phyloP scores from a whole-genome alignment of 2,329 filamentous ascomycete species.

The Ophiostoma sp. region DNA sequence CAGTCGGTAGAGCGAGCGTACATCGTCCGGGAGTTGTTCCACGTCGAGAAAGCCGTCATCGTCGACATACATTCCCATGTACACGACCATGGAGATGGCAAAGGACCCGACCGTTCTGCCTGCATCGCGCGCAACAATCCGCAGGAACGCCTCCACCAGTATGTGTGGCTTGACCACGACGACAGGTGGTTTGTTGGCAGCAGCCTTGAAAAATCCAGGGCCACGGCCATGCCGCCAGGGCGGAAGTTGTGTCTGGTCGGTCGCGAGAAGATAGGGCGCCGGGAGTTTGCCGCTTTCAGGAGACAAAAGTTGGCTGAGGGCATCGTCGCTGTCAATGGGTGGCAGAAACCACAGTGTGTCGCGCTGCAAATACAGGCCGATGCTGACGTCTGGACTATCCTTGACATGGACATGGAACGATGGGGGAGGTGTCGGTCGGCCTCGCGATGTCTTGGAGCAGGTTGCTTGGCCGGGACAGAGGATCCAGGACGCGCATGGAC shows the following conservation, averaged over 20 bases:
- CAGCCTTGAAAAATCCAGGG: slow-evolving; percentile 25
- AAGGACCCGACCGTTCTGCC: slow-evolving; percentile 27
- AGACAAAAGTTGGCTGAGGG: slow-evolving; percentile 17
- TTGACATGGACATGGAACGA: slow-evolving; percentile 17
- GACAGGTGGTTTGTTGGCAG: slow-evolving; percentile 14
- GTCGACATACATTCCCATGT: slow-evolving; percentile 31
- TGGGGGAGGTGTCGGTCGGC: slow-evolving; percentile 16
- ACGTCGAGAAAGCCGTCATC: slow-evolving; percentile 29
- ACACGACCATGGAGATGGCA: slow-evolving; percentile 29
- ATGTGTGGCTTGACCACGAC: slow-evolving; percentile 29
- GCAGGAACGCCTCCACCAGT: slow-evolving; percentile 30
- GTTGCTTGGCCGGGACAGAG: background rate
- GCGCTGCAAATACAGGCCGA: slow-evolving; percentile 29
- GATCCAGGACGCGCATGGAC: background rate
- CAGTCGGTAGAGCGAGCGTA: too few relatives aligned
- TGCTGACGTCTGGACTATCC: slow-evolving; percentile 25
- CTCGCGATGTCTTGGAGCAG: background rate
- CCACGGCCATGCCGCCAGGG: slow-evolving; percentile 29
- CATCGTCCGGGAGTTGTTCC: too few relatives aligned
- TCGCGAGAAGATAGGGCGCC: slow-evolving; percentile 28
- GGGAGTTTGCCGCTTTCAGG: slow-evolving; percentile 22
- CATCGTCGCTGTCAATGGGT: slow-evolving; percentile 25
- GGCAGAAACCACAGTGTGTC: slow-evolving; percentile 31
- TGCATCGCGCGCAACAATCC: slow-evolving; percentile 29
- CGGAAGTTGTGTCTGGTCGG: slow-evolving; percentile 28